Evolutionary conservation across 1,284 basidiomycete species (phyloP), one percentile per base, ranked within the genome.

Genomic region (Anthracocystis walkeri): DNA sequence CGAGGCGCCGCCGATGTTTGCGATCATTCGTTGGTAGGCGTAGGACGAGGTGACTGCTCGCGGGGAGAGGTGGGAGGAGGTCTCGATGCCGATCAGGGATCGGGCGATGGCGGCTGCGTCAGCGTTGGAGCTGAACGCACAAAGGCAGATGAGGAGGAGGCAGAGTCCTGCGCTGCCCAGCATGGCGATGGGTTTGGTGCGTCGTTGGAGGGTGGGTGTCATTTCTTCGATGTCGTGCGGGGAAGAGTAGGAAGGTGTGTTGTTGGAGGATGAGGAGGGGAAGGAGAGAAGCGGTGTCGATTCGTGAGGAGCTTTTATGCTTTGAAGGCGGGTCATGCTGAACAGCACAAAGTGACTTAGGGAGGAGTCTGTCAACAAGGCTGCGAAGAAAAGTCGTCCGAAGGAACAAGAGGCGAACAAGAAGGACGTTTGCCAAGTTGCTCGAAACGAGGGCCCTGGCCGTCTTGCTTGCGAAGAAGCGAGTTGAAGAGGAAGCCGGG

Each of bases 1-100:
- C 3, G 45, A 62, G 16, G 72, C 75, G 35, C 78, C 78, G 41
- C 78, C 78, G 44, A 79, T 75, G 68, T 79, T 79, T 50, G 55
- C 71, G 14, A 78, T 42, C 71, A 79, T 75, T 18, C 76, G 63
- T 48, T 67, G 64, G 56, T 74, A 74, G 3, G 75, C 60, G 57
- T 74, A 77, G 10, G 49, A 53, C 2, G 67, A 51, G 38, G 58
- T 68, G 52, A 61, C 59, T 12, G 75, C 46, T 12, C 71, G 67
- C 20, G 57, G 62, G 51, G 40, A 20, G 14, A 74, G 62, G 8
- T 23, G 53, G 27, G 31, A 29, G 14, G 45, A 29, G 46, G 4
- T 18, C 27, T 65, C 63, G 33, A 66, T 52, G 38, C 72, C 72
- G 27, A 75, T 61, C 16, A 69, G 31, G 2, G 66, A 69, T n/a